Conservation (phyloP, 345 rosid species). For the Salix dunnii region DNA sequence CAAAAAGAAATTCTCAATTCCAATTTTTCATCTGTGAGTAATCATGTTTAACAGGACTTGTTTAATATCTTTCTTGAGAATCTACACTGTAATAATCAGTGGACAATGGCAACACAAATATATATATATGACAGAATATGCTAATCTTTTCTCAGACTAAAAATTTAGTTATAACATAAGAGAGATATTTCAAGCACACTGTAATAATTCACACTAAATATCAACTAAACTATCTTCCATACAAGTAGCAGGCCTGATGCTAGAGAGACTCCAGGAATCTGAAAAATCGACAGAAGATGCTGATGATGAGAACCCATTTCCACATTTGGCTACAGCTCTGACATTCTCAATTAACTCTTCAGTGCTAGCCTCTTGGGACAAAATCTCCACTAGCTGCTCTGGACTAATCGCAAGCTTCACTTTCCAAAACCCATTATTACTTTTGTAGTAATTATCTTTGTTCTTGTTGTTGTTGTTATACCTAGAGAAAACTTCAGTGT, state of each 20-base stretch:
- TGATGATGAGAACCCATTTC: slow-evolving; percentile 29
- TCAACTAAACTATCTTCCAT: slow-evolving; percentile 27
- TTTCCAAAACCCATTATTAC: slow-evolving; percentile 56
- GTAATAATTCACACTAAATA: not conserved
- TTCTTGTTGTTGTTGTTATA: not conserved
- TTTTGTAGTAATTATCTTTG: not conserved
- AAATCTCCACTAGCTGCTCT: slow-evolving; percentile 55
- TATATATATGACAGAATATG: not conserved
- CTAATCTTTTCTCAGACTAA: not conserved
- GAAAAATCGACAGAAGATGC: slow-evolving; percentile 33
- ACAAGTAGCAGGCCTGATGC: slow-evolving; percentile 40
- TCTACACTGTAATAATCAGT: not conserved
- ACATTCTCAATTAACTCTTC: slow-evolving; percentile 70
- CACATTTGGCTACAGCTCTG: slow-evolving; percentile 68
- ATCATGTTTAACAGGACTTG: not conserved
- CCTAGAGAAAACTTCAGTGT: slow-evolving; percentile 57
- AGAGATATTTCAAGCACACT: not conserved
- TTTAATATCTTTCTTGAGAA: not conserved
- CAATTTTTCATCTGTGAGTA: not conserved
- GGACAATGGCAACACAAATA: not conserved
- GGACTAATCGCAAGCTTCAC: slow-evolving; percentile 78
- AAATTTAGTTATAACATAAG: not conserved
- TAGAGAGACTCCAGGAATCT: slow-evolving; percentile 53
- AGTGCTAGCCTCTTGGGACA: slow-evolving; percentile 61
- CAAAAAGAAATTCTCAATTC: not conserved